phyloP scores from a whole-genome alignment of 495 filamentous ascomycete species.

The Hypoxylon intermedium region DNA sequence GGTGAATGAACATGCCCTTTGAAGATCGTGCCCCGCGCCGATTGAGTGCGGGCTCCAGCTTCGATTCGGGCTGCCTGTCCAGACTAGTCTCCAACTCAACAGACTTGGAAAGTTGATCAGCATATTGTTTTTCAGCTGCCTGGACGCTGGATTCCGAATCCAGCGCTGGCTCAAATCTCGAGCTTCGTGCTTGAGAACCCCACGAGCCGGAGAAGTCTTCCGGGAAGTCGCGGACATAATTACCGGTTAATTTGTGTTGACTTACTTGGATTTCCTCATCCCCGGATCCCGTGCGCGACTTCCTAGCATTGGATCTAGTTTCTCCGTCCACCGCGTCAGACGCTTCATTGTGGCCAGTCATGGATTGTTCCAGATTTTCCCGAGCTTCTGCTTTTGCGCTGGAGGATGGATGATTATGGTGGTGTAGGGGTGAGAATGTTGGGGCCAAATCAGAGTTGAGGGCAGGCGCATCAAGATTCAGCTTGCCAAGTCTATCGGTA shows the following conservation, averaged over 20 bases:
- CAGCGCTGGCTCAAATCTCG: neutral
- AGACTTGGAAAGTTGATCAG: constrained; percentile 34
- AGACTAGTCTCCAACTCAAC: constrained; percentile 45
- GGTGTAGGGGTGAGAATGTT: neutral
- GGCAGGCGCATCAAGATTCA: neutral
- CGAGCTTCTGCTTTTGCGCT: constrained; percentile 1
- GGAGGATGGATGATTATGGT: neutral
- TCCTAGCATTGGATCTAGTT: constrained; percentile 36
- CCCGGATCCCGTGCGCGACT: constrained; percentile 22
- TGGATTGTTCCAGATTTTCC: constrained; percentile 11
- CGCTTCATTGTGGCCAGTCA: constrained; percentile 17
- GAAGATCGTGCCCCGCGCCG: constrained; percentile 19
- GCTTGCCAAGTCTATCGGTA: constrained; percentile 17
- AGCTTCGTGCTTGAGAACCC: constrained; percentile 24
- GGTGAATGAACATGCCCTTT: constrained; percentile 13
- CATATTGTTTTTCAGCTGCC: constrained; percentile 31
- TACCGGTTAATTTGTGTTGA: constrained; percentile 47
- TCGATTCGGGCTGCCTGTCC: constrained; percentile 38
- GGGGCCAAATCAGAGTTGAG: neutral
- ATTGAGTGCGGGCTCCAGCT: constrained; percentile 41
- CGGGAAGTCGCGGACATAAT: constrained; percentile 55
- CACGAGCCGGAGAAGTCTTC: constrained; percentile 53
- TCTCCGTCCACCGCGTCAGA: constrained; percentile 25
- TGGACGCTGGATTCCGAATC: constrained; percentile 17
- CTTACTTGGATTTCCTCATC: constrained; percentile 2